These are phyloP conservation scores for Lasiodiplodia hormozganensis DNA, from an alignment of 2,329 filamentous ascomycete species.

Conservation along the genomic window DNA sequence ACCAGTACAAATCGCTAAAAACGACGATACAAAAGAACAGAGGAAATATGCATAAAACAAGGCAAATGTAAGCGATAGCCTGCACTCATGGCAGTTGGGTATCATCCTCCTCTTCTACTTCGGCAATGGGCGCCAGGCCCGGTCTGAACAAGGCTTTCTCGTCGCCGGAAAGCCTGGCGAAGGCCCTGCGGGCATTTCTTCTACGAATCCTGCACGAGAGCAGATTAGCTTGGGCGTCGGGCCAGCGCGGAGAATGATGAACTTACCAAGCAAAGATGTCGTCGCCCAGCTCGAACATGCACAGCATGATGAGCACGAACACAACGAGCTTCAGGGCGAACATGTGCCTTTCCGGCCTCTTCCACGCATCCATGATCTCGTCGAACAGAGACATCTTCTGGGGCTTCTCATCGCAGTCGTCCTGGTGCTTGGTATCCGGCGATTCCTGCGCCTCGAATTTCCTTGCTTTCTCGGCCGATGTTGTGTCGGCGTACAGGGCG, in stretches of 20 bases:
- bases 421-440: background rate
- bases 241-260: background rate
- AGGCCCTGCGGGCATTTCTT: background rate
- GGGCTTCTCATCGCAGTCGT: background rate
- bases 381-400: conserved; percentile 20
- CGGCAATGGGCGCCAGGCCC: conserved; percentile 24
- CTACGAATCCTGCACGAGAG: background rate
- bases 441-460: conserved; percentile 12
- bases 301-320: conserved; percentile 25
- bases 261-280: conserved; percentile 19
- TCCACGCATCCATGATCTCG: conserved; percentile 19
- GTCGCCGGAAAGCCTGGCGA: conserved; percentile 15
- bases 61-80: conserved; percentile 24
- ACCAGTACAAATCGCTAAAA: conserved; percentile 26
- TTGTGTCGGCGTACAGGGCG: conserved; percentile 16
- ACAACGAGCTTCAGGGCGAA: conserved; percentile 23
- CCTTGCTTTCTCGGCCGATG: conserved; percentile 11
- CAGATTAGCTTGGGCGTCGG: background rate
- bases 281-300: conserved; percentile 26
- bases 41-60: background rate
- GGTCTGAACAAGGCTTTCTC: conserved; percentile 24
- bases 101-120: conserved; percentile 28
- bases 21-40: conserved; percentile 1
- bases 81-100: conserved; percentile 28
- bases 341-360: conserved; percentile 18